phyloP scores from a whole-genome alignment of 2,329 filamentous ascomycete genomes.

The Rutstroemia sydowiana region DNA sequence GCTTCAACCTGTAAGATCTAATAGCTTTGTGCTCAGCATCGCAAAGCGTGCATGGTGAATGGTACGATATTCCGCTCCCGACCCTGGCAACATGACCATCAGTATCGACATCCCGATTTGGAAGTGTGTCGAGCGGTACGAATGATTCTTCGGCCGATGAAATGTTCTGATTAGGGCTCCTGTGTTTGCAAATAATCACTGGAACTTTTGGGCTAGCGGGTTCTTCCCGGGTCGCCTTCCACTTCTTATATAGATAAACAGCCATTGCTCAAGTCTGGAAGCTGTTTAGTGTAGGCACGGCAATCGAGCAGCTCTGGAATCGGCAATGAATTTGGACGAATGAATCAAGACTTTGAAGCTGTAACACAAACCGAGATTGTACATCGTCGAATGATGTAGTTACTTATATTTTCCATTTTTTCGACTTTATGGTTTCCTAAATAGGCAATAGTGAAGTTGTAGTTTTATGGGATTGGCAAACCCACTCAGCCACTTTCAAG shows the following conservation, averaged over 20 bases:
- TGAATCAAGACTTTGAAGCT: too few species aligned
- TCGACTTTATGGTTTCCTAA: not conserved
- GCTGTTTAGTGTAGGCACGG: not conserved
- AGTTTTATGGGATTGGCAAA: not conserved
- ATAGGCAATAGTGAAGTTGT: not conserved
- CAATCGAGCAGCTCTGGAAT: not conserved
- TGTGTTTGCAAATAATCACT: conserved; percentile 3
- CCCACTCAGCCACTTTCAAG: not conserved
- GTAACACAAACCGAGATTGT: not conserved
- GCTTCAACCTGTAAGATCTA: conserved; percentile 47
- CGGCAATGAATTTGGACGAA: too few species aligned
- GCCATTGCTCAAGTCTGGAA: not conserved
- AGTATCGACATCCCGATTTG: not conserved
- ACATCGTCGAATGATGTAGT: not conserved
- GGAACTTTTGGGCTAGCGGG: not conserved
- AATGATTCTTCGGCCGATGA: not conserved
- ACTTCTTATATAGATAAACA: conserved; percentile 2
- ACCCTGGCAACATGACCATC: not conserved
- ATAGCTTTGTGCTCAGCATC: conserved; percentile 28
- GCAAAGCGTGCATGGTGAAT: conserved; percentile 16
- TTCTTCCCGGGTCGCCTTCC: not conserved
- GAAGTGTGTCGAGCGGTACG: not conserved
- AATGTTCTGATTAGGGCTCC: not conserved
- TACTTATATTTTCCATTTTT: not conserved
- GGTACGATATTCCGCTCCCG: not conserved